Evolutionary conservation across 768 basidiomycete species (phyloP), one percentile per base, ranked within the genome.

Genomic region (Calocybe indica): DNA sequence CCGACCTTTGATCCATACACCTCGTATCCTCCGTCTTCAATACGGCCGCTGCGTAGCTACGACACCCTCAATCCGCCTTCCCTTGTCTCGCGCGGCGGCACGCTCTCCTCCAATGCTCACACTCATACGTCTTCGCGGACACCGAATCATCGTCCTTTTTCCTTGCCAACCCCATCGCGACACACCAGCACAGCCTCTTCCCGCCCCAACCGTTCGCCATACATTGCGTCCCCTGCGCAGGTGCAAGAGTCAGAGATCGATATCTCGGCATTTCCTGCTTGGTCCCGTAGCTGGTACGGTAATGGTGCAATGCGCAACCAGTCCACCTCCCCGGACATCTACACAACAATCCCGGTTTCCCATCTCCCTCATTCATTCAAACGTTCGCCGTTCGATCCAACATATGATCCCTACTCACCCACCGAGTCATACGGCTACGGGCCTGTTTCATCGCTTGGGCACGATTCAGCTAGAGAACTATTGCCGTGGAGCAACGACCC

Each of bases 211-310:
- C 52, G 55, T 52, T 46, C 49, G 49, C 50, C 58, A 39, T 34
- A 54, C 55, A 46, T 43, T 40, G 49, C 52, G 40, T 53, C 58
- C 35, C 55, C 57, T 50, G 53, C 45, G 56, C 62, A 46, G 54
- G 52, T 56, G 31, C 46, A 35, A 43, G 62, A 70, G 37, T 61
- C 72, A 1, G 80, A 82, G 52, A 73, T 82, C 36, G 81, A 84
- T 58, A 72, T 81, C 31, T 68, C 79, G 10, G 74, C 74, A 35
- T 85, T 85, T 60, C 83, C 85, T 11, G 67, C 74, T 12, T 85
- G 80, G 76, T 78, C 83, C 22, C 70, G 75, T 22, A 68, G 68
- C 9, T 86, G 83, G 83, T 85, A 85, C 58, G 63, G 50, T 35
- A 51, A 47, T 9, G 48, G 51, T 14, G 41, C 52, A 29, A 48